phyloP scores from a whole-genome alignment of 192 early-diverging fungal genomes.

The Jimgerdemannia flammicorona region DNA sequence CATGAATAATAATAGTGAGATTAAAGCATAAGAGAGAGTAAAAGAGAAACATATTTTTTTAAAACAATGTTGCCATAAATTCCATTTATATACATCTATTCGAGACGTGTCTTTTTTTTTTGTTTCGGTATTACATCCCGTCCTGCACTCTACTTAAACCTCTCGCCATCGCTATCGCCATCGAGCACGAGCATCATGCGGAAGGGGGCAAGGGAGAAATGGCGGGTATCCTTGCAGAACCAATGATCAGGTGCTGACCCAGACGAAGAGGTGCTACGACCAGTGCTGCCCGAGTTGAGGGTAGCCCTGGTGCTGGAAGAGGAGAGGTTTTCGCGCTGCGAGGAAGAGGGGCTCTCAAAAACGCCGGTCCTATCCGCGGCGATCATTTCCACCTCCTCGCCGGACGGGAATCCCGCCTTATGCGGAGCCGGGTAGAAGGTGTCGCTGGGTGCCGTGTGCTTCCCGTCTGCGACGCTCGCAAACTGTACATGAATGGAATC shows the following conservation, averaged over 20 bases:
- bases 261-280: neutral
- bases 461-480: no score
- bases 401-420: neutral
- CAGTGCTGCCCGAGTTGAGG: neutral
- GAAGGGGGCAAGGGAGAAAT: slow-evolving; percentile 11
- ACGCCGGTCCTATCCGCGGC: neutral
- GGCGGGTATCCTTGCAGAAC: slow-evolving; percentile 12
- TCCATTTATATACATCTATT: no score
- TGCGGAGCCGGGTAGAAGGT: neutral
- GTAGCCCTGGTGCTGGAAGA: neutral
- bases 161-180: neutral
- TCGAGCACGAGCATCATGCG: slow-evolving; percentile 14
- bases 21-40: no score
- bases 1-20: no score
- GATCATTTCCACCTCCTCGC: neutral
- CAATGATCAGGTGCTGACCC: slow-evolving; percentile 2
- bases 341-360: neutral
- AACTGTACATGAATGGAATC: no score
- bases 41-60: no score
- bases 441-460: no score
- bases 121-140: neutral
- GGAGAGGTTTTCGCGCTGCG: slow-evolving; percentile 1
- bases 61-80: no score
- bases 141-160: neutral
- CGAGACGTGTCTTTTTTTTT: no score